These are phyloP conservation scores for Macrocybe gigantea DNA, from an alignment of 768 basidiomycete species.

Conservation along the genomic window DNA sequence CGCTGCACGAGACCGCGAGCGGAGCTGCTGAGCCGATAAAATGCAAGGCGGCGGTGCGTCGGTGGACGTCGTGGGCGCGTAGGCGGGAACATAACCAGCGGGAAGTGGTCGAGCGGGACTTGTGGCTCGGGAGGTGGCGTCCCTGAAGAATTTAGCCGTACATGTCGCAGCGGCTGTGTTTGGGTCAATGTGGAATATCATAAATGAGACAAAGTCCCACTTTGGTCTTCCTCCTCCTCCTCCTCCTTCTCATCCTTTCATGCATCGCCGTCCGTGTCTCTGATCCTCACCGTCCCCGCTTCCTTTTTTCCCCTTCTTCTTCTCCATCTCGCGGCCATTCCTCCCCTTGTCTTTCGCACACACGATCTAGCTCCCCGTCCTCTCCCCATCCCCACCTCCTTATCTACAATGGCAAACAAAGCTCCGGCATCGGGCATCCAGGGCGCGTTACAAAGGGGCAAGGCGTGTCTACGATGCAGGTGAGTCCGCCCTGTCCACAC, in stretches of 20 bases:
- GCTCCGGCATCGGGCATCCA: constrained; percentile 27
- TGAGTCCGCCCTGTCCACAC: constrained; percentile 19
- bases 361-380: background rate
- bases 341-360: constrained; percentile 12
- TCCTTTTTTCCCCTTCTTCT: constrained; percentile 25
- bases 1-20: background rate
- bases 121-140: background rate
- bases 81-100: too few relatives aligned
- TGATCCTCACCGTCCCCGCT: constrained; percentile 14
- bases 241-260: constrained; percentile 20
- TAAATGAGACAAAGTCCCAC: constrained; percentile 6
- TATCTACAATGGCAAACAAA: constrained; percentile 46
- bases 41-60: too few relatives aligned
- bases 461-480: constrained; percentile 73
- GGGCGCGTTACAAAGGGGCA: constrained; percentile 56
- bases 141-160: background rate
- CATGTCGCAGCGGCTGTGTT: constrained; percentile 1
- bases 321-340: constrained; percentile 10
- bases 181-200: background rate
- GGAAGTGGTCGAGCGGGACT: background rate
- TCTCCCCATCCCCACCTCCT: constrained; percentile 2
- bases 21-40: too few relatives aligned
- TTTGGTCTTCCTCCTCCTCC: constrained; percentile 13
- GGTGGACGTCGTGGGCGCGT: too few relatives aligned
- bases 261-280: constrained; percentile 14